Conservation (phyloP, 2,329 filamentous ascomycete genomes). For the Hirsutella thompsonii region DNA sequence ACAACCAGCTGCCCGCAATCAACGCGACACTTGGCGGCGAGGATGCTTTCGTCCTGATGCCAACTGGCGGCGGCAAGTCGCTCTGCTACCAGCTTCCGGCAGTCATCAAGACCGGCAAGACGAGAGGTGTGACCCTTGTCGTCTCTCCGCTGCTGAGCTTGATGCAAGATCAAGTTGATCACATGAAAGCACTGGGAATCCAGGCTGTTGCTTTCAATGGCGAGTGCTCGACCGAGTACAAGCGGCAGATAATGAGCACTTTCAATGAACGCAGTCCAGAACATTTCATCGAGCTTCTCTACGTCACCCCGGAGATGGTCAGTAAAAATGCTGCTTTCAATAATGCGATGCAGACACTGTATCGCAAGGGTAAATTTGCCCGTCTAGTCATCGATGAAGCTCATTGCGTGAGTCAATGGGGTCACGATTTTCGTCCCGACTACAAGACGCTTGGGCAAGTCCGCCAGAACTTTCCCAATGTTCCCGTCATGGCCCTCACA, state of each 20-base stretch:
- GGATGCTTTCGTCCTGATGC: constrained; percentile 94
- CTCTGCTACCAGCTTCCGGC: constrained; percentile 93
- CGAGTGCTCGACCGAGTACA: constrained; percentile 51
- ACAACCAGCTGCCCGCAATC: constrained; percentile 89
- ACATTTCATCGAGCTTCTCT: constrained; percentile 71
- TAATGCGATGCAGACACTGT: constrained; percentile 51
- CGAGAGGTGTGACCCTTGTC: constrained; percentile 78
- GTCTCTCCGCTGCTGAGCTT: constrained; percentile 90
- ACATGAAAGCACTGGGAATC: constrained; percentile 62
- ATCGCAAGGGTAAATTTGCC: constrained; percentile 60
- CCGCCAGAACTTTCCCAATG: constrained; percentile 56
- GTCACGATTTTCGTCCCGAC: constrained; percentile 92
- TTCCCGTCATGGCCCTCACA: constrained; percentile 89
- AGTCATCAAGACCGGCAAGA: constrained; percentile 67
- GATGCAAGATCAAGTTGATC: constrained; percentile 93
- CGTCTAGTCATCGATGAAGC: constrained; percentile 95
- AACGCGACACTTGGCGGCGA: constrained; percentile 81
- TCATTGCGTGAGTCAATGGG: constrained; percentile 99
- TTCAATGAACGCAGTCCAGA: constrained; percentile 55
- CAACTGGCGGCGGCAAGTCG: constrained; percentile 92
- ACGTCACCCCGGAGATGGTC: constrained; percentile 95
- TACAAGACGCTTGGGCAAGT: constrained; percentile 79
- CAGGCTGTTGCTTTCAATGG: constrained; percentile 74
- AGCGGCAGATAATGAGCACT: constrained; percentile 50
- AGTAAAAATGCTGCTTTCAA: constrained; percentile 64